Evolutionary conservation across 257 asterid genomes (phyloP), one percentile per base, ranked within the genome.

Genomic region (Solanum lycopersicoides): DNA sequence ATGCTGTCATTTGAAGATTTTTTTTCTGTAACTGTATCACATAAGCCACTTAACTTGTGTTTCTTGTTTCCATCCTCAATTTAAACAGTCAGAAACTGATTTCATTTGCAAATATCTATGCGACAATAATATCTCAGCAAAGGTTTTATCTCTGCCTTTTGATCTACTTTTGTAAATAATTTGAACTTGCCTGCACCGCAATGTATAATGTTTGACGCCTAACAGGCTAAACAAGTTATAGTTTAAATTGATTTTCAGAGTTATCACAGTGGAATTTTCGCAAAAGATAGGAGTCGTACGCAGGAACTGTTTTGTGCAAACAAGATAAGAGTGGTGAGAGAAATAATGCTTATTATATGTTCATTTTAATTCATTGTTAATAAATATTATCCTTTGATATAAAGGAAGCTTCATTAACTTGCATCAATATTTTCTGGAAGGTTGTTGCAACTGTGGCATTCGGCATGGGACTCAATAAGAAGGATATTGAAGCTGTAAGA

Each of bases 391-490:
- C 80, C 69, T 82, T 82, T 82, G 25, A 82, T 80, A 28, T 82
- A 18, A 82, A 50, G 16, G 44, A 82, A 82, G 69, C 21, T 82
- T 79, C 23, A 23, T 75, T 66, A 12, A 35, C 89, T 65, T 90
- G 87, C 60, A 28, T 80, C 88, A 77, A 88, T 37, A 87, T 92
- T 84, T 88, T 86, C 83, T 92, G 86, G 86, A 92, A 97, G 99
- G 96, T 97, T 92, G 99, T 97, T 89, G 99, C 99, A 86, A 97
- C 99, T 41, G 99, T 97, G 68, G 99, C 99, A 89, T 97, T 97
- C 20, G 99, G 99, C 90, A 95, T 97, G 99, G 99, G 99, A 84
- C 99, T 97, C 88, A 96, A 97, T 89, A 97, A 97, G 93, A 94
- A 94, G 73, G 99, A 97, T 84, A 94, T 97, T 91, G 99, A 97